Conservation (phyloP, 139 green algal species). For the Chlamydomonas urium region DNA sequence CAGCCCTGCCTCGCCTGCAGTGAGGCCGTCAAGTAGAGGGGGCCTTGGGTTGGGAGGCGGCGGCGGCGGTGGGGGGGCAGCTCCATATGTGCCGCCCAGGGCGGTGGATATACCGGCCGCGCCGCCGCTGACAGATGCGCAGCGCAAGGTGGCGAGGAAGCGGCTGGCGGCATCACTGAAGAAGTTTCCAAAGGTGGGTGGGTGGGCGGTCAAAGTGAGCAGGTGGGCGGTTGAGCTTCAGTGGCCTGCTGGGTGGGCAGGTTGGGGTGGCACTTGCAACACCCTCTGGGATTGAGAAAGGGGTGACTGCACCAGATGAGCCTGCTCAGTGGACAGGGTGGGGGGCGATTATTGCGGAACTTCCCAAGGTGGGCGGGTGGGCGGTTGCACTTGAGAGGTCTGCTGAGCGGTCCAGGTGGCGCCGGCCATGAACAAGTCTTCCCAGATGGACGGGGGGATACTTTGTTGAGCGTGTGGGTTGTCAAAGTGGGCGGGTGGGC, state of each 20-base stretch:
- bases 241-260: too few relatives aligned
- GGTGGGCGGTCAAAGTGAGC: background rate
- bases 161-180: background rate
- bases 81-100: background rate
- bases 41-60: background rate
- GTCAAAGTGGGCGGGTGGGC: too few relatives aligned
- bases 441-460: too few relatives aligned
- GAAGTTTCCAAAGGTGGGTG: background rate
- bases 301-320: too few relatives aligned
- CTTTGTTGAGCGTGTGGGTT: too few relatives aligned
- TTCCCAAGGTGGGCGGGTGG: too few relatives aligned
- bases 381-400: too few relatives aligned
- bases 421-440: too few relatives aligned
- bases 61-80: slow-evolving; percentile 31
- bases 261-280: too few relatives aligned
- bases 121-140: background rate
- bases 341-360: background rate
- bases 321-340: background rate
- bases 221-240: background rate
- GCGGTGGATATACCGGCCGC: background rate
- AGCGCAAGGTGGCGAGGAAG: background rate
- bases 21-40: background rate
- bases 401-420: too few relatives aligned
- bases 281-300: too few relatives aligned
- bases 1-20: background rate